A percentile compares a stretch with the other conserved stretches of the same genome.
These are phyloP conservation scores for Litsea cubeba DNA, from an alignment of 164 flowering plant species.

Conservation along the genomic window DNA sequence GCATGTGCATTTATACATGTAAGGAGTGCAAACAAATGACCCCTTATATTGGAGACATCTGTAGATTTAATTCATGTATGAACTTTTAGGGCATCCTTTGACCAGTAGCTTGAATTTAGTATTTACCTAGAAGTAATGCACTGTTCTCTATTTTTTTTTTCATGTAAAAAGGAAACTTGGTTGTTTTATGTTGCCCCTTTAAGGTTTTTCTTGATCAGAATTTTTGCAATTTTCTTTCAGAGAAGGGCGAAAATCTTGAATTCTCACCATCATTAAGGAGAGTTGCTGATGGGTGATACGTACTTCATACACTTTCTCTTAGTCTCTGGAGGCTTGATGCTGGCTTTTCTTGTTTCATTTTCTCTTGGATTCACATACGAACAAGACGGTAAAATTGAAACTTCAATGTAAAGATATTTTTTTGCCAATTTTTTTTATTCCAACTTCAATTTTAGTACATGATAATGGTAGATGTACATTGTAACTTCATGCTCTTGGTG, in stretches of 20 bases:
- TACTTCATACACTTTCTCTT: slow-evolving; percentile 4
- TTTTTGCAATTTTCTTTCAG: background rate
- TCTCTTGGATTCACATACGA: slow-evolving; percentile 16
- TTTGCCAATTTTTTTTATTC: too few species aligned
- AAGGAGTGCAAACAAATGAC: too few species aligned
- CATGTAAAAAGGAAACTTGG: too few species aligned
- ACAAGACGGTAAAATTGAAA: slow-evolving; percentile 18
- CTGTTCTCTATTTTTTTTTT: too few species aligned
- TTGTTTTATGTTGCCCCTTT: too few species aligned
- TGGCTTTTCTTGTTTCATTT: slow-evolving; percentile 6
- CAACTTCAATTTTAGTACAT: background rate
- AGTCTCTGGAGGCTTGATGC: slow-evolving; percentile 9
- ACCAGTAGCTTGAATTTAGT: too few species aligned
- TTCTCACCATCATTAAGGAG: background rate
- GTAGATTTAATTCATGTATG: too few species aligned
- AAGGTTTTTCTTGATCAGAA: background rate
- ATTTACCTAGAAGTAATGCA: too few species aligned
- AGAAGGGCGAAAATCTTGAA: background rate
- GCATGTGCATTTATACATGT: too few species aligned
- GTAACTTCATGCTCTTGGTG: background rate
- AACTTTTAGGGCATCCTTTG: too few species aligned
- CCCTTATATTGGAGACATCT: too few species aligned
- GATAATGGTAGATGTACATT: background rate
- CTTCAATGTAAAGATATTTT: background rate
- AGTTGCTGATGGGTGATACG: slow-evolving; percentile 3